Conservation (phyloP, 805 yeast species). For the Myxozyma neglecta region DNA sequence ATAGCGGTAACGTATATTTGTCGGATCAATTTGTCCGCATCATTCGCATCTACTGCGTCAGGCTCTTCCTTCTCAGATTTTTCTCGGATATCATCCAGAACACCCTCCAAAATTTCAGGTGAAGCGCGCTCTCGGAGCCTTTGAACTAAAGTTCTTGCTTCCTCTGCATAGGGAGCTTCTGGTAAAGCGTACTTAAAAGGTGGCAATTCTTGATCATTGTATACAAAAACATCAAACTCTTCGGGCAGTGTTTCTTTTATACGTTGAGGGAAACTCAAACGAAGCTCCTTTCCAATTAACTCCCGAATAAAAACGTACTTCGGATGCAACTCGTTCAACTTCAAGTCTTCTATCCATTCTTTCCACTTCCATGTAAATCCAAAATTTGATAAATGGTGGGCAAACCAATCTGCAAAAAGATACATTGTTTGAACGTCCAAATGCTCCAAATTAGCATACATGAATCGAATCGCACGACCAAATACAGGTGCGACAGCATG, state of each 20-base stretch:
- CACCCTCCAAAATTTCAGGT: constrained; percentile 17
- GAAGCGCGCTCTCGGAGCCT: constrained; percentile 24
- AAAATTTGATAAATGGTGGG: constrained; percentile 89
- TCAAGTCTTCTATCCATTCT: constrained; percentile 69
- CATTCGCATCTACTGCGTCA: constrained; percentile 20
- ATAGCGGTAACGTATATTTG: constrained; percentile 67
- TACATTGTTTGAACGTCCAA: constrained; percentile 75
- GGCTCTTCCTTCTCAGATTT: constrained; percentile 26
- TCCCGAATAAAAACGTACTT: constrained; percentile 70
- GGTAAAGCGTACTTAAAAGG: constrained; percentile 42
- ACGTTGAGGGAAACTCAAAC: constrained; percentile 73
- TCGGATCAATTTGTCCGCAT: constrained; percentile 38
- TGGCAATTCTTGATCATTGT: constrained; percentile 24
- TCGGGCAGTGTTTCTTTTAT: constrained; percentile 70
- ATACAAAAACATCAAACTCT: constrained; percentile 44
- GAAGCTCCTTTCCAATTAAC: constrained; percentile 76
- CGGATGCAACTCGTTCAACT: constrained; percentile 62
- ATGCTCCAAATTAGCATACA: constrained; percentile 64
- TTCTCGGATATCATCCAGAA: constrained; percentile 29
- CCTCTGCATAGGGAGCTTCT: constrained; percentile 20
- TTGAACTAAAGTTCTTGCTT: constrained; percentile 16
- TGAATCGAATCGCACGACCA: constrained; percentile 85
- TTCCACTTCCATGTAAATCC: constrained; percentile 97
- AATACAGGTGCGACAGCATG: constrained; percentile 88
- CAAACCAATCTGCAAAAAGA: constrained; percentile 84